A percentile compares a stretch with the other conserved stretches of the same genome.
These are phyloP conservation scores for Leccinum boreale DNA, from an alignment of 768 basidiomycete species.

Conservation along the genomic window DNA sequence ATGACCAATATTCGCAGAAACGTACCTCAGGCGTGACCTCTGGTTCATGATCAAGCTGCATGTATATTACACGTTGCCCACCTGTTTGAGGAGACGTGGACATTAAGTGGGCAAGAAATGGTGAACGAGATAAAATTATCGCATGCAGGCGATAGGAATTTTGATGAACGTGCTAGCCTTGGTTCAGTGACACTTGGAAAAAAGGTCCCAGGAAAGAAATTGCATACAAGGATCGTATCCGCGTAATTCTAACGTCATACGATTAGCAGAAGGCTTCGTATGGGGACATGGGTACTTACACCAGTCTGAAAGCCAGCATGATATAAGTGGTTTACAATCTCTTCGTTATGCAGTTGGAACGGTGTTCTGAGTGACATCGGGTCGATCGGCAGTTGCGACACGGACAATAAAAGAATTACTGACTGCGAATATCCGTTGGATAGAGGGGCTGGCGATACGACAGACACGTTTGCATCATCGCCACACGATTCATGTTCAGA, in stretches of 20 bases:
- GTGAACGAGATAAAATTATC: conserved; percentile 84
- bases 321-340: conserved; percentile 76
- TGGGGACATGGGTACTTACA: conserved; percentile 44
- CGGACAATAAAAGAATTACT: conserved; percentile 31
- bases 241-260: conserved; percentile 63
- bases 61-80: conserved; percentile 67
- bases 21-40: conserved; percentile 83
- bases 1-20: conserved; percentile 19
- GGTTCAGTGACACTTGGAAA: conserved; percentile 11
- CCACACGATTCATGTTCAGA: conserved; percentile 38
- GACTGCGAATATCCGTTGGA: conserved; percentile 61
- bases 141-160: conserved; percentile 75
- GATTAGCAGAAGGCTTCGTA: conserved; percentile 6
- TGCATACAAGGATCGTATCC: conserved; percentile 72
- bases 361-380: conserved; percentile 32
- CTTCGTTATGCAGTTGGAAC: conserved; percentile 67
- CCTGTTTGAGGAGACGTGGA: conserved; percentile 68
- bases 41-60: conserved; percentile 74
- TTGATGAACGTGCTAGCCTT: conserved; percentile 65
- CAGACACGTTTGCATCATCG: conserved; percentile 24
- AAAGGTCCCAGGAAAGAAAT: conserved; percentile 2
- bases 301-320: conserved; percentile 79
- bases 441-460: conserved; percentile 36
- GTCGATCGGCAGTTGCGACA: conserved; percentile 5
- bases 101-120: conserved; percentile 86